Conservation (phyloP, 345 rosid genomes). For the Populus pruinosa region DNA sequence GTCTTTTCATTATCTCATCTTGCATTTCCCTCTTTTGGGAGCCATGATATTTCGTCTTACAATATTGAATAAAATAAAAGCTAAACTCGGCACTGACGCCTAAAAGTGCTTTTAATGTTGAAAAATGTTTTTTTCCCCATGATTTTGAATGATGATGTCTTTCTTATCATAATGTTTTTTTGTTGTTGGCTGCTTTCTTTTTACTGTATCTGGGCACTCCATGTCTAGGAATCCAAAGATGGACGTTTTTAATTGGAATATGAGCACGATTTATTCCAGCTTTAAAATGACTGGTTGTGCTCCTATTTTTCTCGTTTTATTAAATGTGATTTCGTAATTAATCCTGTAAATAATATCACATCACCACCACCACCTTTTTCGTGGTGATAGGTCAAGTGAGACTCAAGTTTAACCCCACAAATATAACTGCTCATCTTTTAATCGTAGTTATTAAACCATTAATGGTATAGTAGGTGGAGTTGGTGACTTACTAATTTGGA, state of each 20-base stretch:
- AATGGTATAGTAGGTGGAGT: no score
- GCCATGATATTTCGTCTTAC: not conserved
- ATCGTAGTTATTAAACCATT: no score
- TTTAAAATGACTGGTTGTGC: not conserved
- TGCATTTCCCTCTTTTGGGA: not conserved
- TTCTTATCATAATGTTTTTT: not conserved
- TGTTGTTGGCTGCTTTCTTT: not conserved
- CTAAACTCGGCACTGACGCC: not conserved
- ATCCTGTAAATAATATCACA: not conserved
- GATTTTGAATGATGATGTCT: constrained; percentile 3
- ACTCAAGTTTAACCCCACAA: not conserved
- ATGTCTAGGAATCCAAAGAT: constrained; percentile 15
- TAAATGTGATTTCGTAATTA: not conserved
- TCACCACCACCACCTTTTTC: not conserved
- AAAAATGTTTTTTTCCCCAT: not conserved
- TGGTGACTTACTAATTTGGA: no score
- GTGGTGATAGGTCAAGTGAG: not conserved
- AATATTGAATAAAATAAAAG: not conserved
- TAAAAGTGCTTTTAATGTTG: constrained; percentile 12
- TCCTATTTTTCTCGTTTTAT: not conserved
- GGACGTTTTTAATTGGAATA: not conserved
- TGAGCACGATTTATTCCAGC: not conserved
- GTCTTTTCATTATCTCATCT: not conserved
- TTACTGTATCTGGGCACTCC: not conserved
- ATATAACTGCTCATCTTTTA: not conserved